Conservation (phyloP, 192 early-diverging fungal species). For the Backusella luteola region DNA sequence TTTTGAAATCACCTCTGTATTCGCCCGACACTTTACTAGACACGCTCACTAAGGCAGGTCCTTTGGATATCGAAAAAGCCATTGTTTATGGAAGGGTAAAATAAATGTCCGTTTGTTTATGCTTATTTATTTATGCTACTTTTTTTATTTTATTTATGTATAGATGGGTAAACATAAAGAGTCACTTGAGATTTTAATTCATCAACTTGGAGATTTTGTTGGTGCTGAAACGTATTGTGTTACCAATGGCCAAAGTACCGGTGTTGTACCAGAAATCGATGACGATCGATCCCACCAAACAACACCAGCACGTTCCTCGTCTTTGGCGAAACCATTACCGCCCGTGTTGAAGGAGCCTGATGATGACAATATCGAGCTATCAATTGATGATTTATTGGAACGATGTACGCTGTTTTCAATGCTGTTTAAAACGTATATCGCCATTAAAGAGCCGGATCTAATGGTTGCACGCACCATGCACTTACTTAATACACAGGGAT, state of each 20-base stretch:
- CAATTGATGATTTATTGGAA: conserved; percentile 9
- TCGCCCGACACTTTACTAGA: conserved; percentile 35
- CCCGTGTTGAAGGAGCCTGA: not conserved
- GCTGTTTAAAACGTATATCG: conserved; percentile 49
- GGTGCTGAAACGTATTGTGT: conserved; percentile 56
- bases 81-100: conserved; percentile 50
- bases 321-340: conserved; percentile 19
- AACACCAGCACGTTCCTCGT: not conserved
- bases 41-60: conserved; percentile 29
- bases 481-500: conserved; percentile 52
- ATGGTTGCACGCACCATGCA: conserved; percentile 35
- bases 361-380: not conserved
- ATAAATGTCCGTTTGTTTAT: not conserved
- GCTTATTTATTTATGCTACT: not conserved
- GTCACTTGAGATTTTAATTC: conserved; percentile 43
- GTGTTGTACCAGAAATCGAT: conserved; percentile 6
- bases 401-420: conserved; percentile 42
- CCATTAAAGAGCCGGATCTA: conserved; percentile 35
- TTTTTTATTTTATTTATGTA: not conserved
- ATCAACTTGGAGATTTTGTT: conserved; percentile 48
- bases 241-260: conserved; percentile 42
- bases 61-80: conserved; percentile 44
- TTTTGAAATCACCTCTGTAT: conserved; percentile 42
- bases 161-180: conserved; percentile 46
- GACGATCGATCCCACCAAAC: not conserved